Evolutionary conservation across 192 early-diverging fungal species (phyloP).

Genomic region (Coemansia sp.): DNA sequence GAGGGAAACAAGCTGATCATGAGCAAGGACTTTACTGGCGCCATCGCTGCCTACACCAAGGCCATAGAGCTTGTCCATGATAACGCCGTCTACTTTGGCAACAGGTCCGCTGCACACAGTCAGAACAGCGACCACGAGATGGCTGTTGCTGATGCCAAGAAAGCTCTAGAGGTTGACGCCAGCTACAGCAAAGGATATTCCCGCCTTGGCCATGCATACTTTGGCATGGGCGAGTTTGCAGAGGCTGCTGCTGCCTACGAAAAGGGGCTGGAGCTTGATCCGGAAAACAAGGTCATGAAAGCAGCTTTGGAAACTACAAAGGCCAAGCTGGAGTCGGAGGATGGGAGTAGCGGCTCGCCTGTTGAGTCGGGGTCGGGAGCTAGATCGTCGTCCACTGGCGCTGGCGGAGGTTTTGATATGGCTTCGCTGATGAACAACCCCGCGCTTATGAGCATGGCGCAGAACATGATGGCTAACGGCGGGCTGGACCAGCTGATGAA

Average conservation of each 20-base stretch:
- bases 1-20: constrained; percentile 81
- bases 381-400: constrained; percentile 46
- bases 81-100: constrained; percentile 96
- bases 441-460: constrained; percentile 93
- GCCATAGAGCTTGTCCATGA: constrained; percentile 81
- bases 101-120: constrained; percentile 95
- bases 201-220: constrained; percentile 91
- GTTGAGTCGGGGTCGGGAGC: constrained; percentile 18
- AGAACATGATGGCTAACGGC: constrained; percentile 83
- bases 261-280: constrained; percentile 82
- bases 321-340: constrained; percentile 46
- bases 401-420: constrained; percentile 74
- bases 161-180: constrained; percentile 82
- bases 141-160: constrained; percentile 84
- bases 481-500: constrained; percentile 82
- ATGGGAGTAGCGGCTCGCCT: constrained; percentile 1
- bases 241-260: constrained; percentile 90
- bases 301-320: constrained; percentile 69
- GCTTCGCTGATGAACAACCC: constrained; percentile 89
- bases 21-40: constrained; percentile 78
- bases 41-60: constrained; percentile 85
- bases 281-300: constrained; percentile 79
- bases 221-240: constrained; percentile 77
- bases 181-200: constrained; percentile 92
- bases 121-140: constrained; percentile 82